A percentile compares a stretch with the other conserved stretches of the same genome.
Conservation (phyloP, 177 flowering plant species). For the Vitis hybrid region DNA sequence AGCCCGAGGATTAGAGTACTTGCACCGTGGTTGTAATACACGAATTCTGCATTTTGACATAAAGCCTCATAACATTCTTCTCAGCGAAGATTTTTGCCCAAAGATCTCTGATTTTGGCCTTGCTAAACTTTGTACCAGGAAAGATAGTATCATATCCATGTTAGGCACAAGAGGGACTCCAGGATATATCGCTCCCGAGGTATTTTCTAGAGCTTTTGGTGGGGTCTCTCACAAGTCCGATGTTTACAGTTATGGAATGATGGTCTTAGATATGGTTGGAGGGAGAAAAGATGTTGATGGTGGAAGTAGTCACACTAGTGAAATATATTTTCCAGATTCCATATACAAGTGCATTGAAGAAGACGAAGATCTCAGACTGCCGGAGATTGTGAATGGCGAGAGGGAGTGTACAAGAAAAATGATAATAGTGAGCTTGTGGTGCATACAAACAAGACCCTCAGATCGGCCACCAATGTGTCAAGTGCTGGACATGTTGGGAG, state of each 20-base stretch:
- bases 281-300: conserved; percentile 23
- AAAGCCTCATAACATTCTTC: conserved; percentile 54
- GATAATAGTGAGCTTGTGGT: conserved; percentile 49
- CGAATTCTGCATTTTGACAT: conserved; percentile 60
- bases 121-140: conserved; percentile 29
- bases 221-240: conserved; percentile 51
- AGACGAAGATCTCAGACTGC: conserved; percentile 13
- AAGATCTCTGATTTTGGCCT: conserved; percentile 58
- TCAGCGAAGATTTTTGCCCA: conserved; percentile 40
- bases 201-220: conserved; percentile 35
- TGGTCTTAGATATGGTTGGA: conserved; percentile 53
- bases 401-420: conserved; percentile 30
- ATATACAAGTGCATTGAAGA: conserved; percentile 26
- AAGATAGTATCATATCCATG: conserved; percentile 36
- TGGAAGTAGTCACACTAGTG: conserved; percentile 16
- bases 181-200: conserved; percentile 60
- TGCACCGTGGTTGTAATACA: conserved; percentile 47
- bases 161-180: conserved; percentile 43
- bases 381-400: conserved; percentile 9
- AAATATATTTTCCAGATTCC: conserved; percentile 39
- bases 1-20: conserved; percentile 51
- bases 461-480: conserved; percentile 41
- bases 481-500: conserved; percentile 51
- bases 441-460: conserved; percentile 40
- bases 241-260: conserved; percentile 59